These are phyloP conservation scores for Penicillium sp. DNA, from an alignment of 2,329 filamentous ascomycete species.

Conservation along the genomic window DNA sequence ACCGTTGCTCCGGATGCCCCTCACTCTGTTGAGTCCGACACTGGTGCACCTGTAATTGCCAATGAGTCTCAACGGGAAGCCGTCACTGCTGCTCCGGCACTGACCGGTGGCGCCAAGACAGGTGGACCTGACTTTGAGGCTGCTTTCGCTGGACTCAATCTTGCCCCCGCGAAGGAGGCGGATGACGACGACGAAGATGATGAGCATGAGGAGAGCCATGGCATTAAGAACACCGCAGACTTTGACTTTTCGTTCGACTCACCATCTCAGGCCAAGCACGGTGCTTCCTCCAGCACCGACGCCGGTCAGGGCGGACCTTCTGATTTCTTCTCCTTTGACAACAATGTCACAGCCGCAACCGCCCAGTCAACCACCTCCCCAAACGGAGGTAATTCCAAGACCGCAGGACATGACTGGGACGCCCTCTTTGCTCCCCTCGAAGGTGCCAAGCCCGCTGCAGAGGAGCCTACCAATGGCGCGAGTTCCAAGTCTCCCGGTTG, in stretches of 20 bases:
- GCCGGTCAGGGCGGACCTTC: conserved; percentile 32
- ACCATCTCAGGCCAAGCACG: conserved; percentile 38
- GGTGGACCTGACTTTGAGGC: conserved; percentile 51
- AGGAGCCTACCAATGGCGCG: conserved; percentile 24
- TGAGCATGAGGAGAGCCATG: conserved; percentile 38
- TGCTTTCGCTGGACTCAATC: conserved; percentile 50
- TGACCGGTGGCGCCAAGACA: conserved; percentile 35
- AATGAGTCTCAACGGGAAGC: conserved; percentile 38
- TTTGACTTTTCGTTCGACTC: conserved; percentile 54
- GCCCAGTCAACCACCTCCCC: conserved; percentile 49
- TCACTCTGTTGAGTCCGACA: conserved; percentile 43
- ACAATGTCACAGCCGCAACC: conserved; percentile 31
- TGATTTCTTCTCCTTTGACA: conserved; percentile 47
- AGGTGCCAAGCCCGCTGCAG: conserved; percentile 37
- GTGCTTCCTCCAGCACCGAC: conserved; percentile 27
- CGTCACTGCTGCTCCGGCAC: conserved; percentile 19
- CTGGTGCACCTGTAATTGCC: conserved; percentile 42
- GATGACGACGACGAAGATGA: conserved; percentile 69
- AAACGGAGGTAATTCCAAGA: conserved; percentile 44
- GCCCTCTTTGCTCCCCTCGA: conserved; percentile 86
- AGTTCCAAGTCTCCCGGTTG: conserved; percentile 58
- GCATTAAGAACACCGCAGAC: conserved; percentile 41
- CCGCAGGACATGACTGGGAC: conserved; percentile 80
- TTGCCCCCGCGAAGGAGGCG: conserved; percentile 50
- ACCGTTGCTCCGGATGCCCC: conserved; percentile 44